phyloP scores from a whole-genome alignment of 108 stramenopile genomes.

The Fragilaria radians region DNA sequence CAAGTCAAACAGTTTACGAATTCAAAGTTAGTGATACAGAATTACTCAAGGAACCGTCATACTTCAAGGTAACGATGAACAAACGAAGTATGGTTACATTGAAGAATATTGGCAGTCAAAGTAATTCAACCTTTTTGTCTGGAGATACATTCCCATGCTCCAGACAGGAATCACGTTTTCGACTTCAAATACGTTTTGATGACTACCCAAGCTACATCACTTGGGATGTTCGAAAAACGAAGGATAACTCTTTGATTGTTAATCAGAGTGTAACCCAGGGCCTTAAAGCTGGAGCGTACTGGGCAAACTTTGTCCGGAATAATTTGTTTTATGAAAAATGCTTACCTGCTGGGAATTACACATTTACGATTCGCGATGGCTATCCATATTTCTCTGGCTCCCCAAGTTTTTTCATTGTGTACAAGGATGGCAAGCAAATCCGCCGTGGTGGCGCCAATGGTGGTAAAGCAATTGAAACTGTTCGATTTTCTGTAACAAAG shows the following conservation, averaged over 20 bases:
- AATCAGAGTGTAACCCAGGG: not conserved
- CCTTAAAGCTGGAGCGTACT: not conserved
- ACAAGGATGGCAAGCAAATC: not conserved
- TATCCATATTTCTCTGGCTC: not conserved
- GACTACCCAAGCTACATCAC: not conserved
- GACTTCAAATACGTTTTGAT: not conserved
- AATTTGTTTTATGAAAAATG: not conserved
- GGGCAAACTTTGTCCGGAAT: not conserved
- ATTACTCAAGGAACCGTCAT: not conserved
- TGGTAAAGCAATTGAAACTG: not conserved
- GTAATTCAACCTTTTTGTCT: not conserved
- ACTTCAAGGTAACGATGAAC: not conserved
- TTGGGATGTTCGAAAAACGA: not conserved
- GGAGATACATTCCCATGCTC: not conserved
- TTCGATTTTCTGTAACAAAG: not conserved
- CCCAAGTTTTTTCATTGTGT: not conserved
- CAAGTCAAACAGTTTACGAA: not conserved
- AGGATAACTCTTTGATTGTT: not conserved
- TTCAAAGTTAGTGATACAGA: not conserved
- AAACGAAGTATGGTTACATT: not conserved
- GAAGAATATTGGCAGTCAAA: not conserved
- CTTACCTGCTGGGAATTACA: not conserved
- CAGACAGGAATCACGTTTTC: not conserved
- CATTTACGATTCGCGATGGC: not conserved
- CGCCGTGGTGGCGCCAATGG: not conserved